phyloP scores from a whole-genome alignment of 768 basidiomycete species.

The Tricholoma sp. region DNA sequence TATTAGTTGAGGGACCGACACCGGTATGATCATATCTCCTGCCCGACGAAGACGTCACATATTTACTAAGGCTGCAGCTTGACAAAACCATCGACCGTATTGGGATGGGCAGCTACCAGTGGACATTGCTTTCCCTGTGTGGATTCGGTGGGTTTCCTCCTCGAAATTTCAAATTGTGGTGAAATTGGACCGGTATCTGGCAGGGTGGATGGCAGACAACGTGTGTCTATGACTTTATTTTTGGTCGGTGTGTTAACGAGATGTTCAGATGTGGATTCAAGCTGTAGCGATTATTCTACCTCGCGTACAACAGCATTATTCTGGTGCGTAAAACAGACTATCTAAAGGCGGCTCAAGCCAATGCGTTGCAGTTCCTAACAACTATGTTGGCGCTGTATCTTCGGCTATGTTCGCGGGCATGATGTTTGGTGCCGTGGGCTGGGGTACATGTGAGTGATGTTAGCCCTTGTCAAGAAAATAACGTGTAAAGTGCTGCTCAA shows the following conservation, averaged over 20 bases:
- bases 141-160: constrained; percentile 66
- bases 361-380: constrained; percentile 53
- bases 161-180: background rate
- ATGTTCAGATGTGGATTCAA: constrained; percentile 86
- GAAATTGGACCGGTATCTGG: constrained; percentile 2
- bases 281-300: constrained; percentile 91
- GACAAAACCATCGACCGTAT: constrained; percentile 88
- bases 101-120: constrained; percentile 89
- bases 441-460: constrained; percentile 74
- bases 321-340: constrained; percentile 38
- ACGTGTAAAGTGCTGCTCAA: constrained; percentile 12
- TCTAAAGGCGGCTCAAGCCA: background rate
- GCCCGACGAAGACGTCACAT: background rate
- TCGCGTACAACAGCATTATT: constrained; percentile 88
- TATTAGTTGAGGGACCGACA: constrained; percentile 40
- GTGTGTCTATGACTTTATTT: constrained; percentile 35
- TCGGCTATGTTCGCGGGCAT: constrained; percentile 94
- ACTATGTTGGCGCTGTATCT: constrained; percentile 75
- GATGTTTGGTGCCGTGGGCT: constrained; percentile 91
- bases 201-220: constrained; percentile 94
- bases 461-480: background rate
- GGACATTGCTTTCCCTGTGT: constrained; percentile 77
- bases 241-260: constrained; percentile 20
- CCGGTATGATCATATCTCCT: constrained; percentile 27
- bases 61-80: constrained; percentile 27